A percentile compares a stretch with the other conserved stretches of the same genome.
Evolutionary conservation across 805 yeast species (phyloP).

Genomic region (Cyberlindnera meyerae): DNA sequence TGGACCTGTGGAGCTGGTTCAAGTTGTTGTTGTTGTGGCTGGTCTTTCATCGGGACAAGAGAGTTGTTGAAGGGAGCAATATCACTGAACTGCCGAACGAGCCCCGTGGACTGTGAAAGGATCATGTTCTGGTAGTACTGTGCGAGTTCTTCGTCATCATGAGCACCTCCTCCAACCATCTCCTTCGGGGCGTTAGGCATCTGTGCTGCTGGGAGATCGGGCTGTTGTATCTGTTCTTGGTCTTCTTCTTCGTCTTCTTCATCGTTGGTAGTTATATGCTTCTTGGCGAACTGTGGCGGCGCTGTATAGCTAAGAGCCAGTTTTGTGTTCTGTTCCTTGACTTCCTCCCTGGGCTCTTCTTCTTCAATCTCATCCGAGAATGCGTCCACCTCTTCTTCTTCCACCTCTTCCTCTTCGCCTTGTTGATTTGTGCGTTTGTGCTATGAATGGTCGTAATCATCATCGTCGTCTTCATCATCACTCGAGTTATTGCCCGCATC

Average conservation of each 20-base stretch:
- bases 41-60: constrained; percentile 10
- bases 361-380: constrained; percentile 20
- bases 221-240: constrained; percentile 4
- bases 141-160: constrained; percentile 17
- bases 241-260: not conserved
- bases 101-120: constrained; percentile 50
- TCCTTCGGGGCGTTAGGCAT: too few species aligned
- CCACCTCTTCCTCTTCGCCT: constrained; percentile 15
- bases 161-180: not conserved
- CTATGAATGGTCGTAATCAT: too few species aligned
- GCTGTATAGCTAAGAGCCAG: constrained; percentile 19
- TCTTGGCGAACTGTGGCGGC: constrained; percentile 24
- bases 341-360: constrained; percentile 3
- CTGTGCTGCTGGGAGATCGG: not conserved
- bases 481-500: constrained; percentile 13
- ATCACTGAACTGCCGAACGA: constrained; percentile 37
- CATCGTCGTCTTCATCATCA: constrained; percentile 8
- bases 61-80: constrained; percentile 26
- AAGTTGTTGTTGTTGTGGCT: constrained; percentile 1
- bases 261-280: not conserved
- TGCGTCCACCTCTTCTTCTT: constrained; percentile 25
- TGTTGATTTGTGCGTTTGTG: too few species aligned
- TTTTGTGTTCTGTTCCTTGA: not conserved
- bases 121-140: constrained; percentile 39
- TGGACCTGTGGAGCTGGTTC: constrained; percentile 15